Conservation (phyloP, 805 yeast species). For the Kregervanrija fluxuum region DNA sequence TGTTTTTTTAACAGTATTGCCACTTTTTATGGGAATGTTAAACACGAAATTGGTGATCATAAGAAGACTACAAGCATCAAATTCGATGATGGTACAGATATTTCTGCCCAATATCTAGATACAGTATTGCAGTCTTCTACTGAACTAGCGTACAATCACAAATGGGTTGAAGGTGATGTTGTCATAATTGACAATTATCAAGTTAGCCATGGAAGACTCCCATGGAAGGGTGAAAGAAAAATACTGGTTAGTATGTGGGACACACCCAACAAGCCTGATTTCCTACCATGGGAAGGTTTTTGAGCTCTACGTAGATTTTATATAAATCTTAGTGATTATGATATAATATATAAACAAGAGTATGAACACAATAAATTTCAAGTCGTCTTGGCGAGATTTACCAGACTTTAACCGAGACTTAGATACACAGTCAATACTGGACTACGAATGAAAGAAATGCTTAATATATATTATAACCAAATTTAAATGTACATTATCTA, state of each 20-base stretch:
- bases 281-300: too few relatives aligned
- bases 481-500: too few relatives aligned
- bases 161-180: conserved; percentile 29
- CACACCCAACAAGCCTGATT: conserved; percentile 8
- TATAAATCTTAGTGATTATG: too few relatives aligned
- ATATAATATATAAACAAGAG: too few relatives aligned
- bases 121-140: conserved; percentile 12
- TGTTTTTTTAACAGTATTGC: conserved; percentile 23
- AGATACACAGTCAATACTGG: too few relatives aligned
- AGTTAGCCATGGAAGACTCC: conserved; percentile 29
- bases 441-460: too few relatives aligned
- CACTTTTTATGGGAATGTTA: conserved; percentile 14
- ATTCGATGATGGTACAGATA: conserved; percentile 19
- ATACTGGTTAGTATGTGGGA: conserved; percentile 34
- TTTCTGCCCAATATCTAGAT: conserved; percentile 16
- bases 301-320: too few relatives aligned
- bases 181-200: conserved; percentile 30
- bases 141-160: conserved; percentile 22
- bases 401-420: too few relatives aligned
- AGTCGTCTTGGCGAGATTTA: too few relatives aligned
- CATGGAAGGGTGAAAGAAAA: conserved; percentile 26
- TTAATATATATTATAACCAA: too few relatives aligned
- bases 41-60: conserved; percentile 4
- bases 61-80: conserved; percentile 8
- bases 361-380: too few relatives aligned